Evolutionary conservation across 2,329 filamentous ascomycete genomes (phyloP).

Genomic region (Fusarium sp.): DNA sequence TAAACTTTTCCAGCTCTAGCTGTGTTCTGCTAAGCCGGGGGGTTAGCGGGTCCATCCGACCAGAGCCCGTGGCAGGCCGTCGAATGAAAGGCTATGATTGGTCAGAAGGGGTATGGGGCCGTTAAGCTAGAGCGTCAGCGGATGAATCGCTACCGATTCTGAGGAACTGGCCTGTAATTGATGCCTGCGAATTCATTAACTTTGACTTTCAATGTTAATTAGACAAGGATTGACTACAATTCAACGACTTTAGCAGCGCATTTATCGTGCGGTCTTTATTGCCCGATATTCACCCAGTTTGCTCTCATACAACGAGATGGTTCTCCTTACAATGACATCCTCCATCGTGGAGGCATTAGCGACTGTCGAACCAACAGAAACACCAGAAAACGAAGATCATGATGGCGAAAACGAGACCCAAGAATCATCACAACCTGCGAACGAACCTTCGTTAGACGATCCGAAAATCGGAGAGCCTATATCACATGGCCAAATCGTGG

Average conservation of each 20-base stretch:
- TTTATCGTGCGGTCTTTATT: neutral
- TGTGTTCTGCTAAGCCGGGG: slow-evolving; percentile 37
- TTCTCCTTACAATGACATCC: slow-evolving; percentile 80
- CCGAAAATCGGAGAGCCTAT: slow-evolving; percentile 73
- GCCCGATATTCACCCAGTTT: accelerated
- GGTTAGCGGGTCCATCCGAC: slow-evolving; percentile 37
- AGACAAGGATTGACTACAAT: neutral
- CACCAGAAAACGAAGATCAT: slow-evolving; percentile 13
- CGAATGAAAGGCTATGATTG: slow-evolving; percentile 14
- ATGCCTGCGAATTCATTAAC: slow-evolving; percentile 6
- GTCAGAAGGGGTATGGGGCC: neutral
- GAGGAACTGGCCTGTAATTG: slow-evolving; percentile 19
- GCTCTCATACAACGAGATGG: slow-evolving; percentile 62
- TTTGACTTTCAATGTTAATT: slow-evolving; percentile 7
- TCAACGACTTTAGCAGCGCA: neutral
- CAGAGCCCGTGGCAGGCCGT: slow-evolving; percentile 20
- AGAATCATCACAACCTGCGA: slow-evolving; percentile 38
- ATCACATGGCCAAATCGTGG: slow-evolving; percentile 75
- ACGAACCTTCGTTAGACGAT: slow-evolving; percentile 64
- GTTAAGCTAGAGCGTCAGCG: slow-evolving; percentile 27
- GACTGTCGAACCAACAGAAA: slow-evolving; percentile 42
- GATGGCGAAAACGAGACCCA: slow-evolving; percentile 33
- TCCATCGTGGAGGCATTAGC: slow-evolving; percentile 72
- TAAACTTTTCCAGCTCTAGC: slow-evolving; percentile 47
- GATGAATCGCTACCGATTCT: slow-evolving; percentile 29